Evolutionary conservation across 305 asterid species (phyloP), one percentile per base, ranked within the genome.

Genomic region (Solanum hybrid): DNA sequence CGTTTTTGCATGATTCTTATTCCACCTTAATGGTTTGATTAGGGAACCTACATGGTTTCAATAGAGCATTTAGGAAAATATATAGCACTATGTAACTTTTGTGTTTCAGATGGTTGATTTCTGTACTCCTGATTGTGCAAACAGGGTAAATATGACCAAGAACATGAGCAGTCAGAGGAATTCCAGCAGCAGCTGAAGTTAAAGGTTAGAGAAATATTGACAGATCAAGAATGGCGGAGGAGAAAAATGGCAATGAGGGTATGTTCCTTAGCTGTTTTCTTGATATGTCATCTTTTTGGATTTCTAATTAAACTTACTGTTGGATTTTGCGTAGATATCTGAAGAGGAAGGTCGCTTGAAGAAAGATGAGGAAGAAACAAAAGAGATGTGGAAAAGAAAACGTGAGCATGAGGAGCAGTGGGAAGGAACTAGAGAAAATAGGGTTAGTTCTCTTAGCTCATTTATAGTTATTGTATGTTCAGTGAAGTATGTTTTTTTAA

Each of bases 211-310:
- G 99, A 96, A 94, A 93, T 97, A 89, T 93, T 97, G 89, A 97
- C 99, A 28, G 99, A 97, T 1, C 99, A 97, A 92, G 99, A 97
- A 92, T 97, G 99, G 99, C 94, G 99, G 92, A 95, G 99, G 92
- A 96, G 99, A 94, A 97, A 97, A 95, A 97, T 97, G 99, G 97
- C 94, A 92, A 95, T 95, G 99, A 96, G 99, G 93, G 99, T 97
- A 95, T 90, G 94, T 73, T 71, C 29, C 29, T 28, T 28, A 28
- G 29, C 29, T 28, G 29, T 28, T 28, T 28, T 28, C 29, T 28
- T 28, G 29, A 28, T 28, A 28, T 28, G 29, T 28, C 29, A 28
- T 28, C 29, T 28, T 28, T 28, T 28, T 28, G 29, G 29, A 28
- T 28, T 28, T 28, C 29, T 28, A 28, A 2, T 28, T 28, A 28